Base-by-base conservation (phyloP, 441 rosid species). In the Syzygium malaccense region DNA sequence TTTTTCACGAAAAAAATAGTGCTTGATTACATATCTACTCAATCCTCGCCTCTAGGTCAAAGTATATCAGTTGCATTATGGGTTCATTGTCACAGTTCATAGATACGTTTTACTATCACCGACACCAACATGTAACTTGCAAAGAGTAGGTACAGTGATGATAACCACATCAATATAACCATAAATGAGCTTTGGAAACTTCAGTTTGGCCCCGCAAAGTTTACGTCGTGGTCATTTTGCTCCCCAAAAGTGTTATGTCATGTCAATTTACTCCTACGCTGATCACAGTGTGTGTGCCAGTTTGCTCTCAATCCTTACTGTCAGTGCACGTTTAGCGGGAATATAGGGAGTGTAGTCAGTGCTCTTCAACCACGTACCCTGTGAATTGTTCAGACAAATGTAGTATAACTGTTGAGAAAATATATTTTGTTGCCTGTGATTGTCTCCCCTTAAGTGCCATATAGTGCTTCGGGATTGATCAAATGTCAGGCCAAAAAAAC, bases 1-100 rank as follows among this genome's bases (percentile, higher is more conserved):
- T 60, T 60, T 60, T 60, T 1, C 0, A 26, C 6, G 6, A 60
- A 60, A 60, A 28, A 28, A 60, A 28, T 0, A 3, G 14, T 5
- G 28, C 14, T 7, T 28, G 8, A 60, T 13, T 60, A 14, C 14
- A 14, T 15, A 60, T 60, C 68, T 60, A 28, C 33, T 28, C 68
- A 11, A 58, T 4, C 0, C 18, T 60, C 4, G 8, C 25, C 41
- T 32, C 41, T 64, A 17, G 75, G 25, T 32, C 32, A 66, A 30
- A 66, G 75, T 20, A 17, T 4, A 0, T 66, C 23, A 5, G 6
- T 32, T 66, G 75, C 5, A 30, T 66, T 30, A 28, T 28, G 64
- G 62, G 30, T 9, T 60, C 66, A 6, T 28, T 25, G 9, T 60
- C 33, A n/a, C 8, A 15, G 68, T 60, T 6, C 68, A 60, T 53